Evolutionary conservation across 345 rosid genomes (phyloP), one percentile per base, ranked within the genome.

Genomic region (Capsella bursapastoris): DNA sequence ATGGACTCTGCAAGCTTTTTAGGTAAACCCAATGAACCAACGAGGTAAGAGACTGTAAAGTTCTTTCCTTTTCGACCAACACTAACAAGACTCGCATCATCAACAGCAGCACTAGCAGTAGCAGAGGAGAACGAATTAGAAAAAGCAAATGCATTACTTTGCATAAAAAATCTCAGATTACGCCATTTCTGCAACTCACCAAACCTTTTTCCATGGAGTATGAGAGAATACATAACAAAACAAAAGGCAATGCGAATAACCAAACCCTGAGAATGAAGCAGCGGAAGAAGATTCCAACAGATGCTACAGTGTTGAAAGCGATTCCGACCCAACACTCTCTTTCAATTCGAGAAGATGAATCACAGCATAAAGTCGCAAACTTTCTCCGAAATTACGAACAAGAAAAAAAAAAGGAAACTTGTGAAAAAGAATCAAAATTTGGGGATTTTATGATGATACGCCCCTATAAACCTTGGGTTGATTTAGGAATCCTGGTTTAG

Each of bases 221-320:
- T 35, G 29, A 58, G 50, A 48, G 67, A 27, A 71, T 22, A 32
- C 65, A 70, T 66, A 8, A 58, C 13, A 34, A 56, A 9, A 9
- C 14, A 44, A n/a, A 14, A n/a, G 8, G 18, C 3, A 14, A 45
- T 4, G 6, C 5, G n/a, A 38, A 2, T 38, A 38, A 22, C 25
- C 25, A 22, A 22, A 22, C 25, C 25, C 25, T 1, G 25, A 22
- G 25, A 22, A 22, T 22, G 25, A 22, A 22, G 25, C 25, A 22
- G 25, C 25, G 25, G 25, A 22, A 22, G 25, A 22, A 22, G 25
- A 22, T 22, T 37, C 9, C 41, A 37, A 8, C 41, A 37, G 9
- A 37, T 37, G 41, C 41, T 37, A 37, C 11, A 8, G 41, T 37
- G 41, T 37, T 37, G 41, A 37, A 37, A 37, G 9, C 41, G 41